Evolutionary conservation across 2,329 filamentous ascomycete species (phyloP).

Genomic region (Colletotrichum graminicola): DNA sequence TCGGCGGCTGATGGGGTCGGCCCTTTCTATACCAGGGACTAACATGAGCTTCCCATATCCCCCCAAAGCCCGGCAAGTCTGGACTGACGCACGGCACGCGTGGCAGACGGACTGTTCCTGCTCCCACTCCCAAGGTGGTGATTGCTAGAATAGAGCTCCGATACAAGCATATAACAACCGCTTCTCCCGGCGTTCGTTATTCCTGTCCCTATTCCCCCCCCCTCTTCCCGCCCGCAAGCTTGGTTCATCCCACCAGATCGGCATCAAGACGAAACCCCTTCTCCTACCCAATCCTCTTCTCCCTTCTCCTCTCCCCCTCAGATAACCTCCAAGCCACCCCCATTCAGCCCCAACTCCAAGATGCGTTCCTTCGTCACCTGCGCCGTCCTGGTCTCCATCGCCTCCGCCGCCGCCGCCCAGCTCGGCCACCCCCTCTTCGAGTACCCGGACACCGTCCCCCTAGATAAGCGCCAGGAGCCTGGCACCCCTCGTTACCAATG

Average conservation of each 20-base stretch:
- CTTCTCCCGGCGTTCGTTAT: slow-evolving; percentile 1
- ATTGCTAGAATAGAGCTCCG: not conserved
- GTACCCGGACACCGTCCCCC: too few relatives aligned
- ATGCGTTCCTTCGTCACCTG: slow-evolving; percentile 40
- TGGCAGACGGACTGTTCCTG: not conserved
- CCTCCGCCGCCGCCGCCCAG: slow-evolving; percentile 23
- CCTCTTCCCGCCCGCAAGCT: slow-evolving; percentile 20
- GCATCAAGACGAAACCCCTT: slow-evolving; percentile 31
- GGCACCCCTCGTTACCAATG: too few relatives aligned
- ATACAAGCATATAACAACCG: slow-evolving; percentile 28
- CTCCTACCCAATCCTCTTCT: not conserved
- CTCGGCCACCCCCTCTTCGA: too few relatives aligned
- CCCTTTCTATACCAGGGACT: not conserved
- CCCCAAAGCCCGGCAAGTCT: not conserved
- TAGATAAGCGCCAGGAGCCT: too few relatives aligned
- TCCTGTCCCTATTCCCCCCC: not conserved
- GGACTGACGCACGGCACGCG: slow-evolving; percentile 11
- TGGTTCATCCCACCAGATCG: slow-evolving; percentile 26
- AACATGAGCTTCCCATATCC: not conserved
- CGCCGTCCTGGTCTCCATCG: slow-evolving; percentile 37
- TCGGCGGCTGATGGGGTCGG: slow-evolving; percentile 22
- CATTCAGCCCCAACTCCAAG: slow-evolving; percentile 17
- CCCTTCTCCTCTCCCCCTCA: not conserved
- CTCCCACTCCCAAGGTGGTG: not conserved
- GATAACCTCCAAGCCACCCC: slow-evolving; percentile 7